Conservation (phyloP, 169 alveolate species). For the Cryptosporidium ryanae region DNA sequence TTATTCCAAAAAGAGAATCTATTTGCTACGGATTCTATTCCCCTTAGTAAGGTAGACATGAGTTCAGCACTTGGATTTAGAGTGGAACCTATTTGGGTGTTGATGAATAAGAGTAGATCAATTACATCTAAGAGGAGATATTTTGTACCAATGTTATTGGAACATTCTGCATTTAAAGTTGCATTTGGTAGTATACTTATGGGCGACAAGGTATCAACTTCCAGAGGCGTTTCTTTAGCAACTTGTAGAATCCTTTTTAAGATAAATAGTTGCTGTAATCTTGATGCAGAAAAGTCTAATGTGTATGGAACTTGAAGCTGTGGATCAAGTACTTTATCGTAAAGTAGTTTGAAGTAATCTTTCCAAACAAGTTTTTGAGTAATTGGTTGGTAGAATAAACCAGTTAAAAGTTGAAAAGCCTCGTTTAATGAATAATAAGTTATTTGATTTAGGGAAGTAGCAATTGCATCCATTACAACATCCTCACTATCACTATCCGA, state of each 20-base stretch:
- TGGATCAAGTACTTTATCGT: constrained; percentile 28
- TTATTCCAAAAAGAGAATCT: constrained; percentile 65
- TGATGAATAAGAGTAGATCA: constrained; percentile 48
- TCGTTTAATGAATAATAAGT: constrained; percentile 58
- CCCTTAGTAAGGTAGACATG: constrained; percentile 53
- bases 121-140: constrained; percentile 27
- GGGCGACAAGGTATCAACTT: constrained; percentile 56
- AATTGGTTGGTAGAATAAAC: constrained; percentile 37
- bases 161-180: constrained; percentile 63
- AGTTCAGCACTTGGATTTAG: constrained; percentile 26
- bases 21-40: constrained; percentile 64
- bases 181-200: constrained; percentile 26
- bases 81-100: constrained; percentile 38
- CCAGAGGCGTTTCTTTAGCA: constrained; percentile 13
- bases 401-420: constrained; percentile 37
- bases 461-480: constrained; percentile 58
- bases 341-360: constrained; percentile 47
- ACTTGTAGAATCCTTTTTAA: constrained; percentile 23
- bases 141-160: constrained; percentile 62
- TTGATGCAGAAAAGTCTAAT: constrained; percentile 59
- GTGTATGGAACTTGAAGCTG: constrained; percentile 35
- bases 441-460: constrained; percentile 23
- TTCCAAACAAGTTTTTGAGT: constrained; percentile 57
- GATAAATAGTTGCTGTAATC: constrained; percentile 39
- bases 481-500: constrained; percentile 19